These are phyloP conservation scores for Suillus occidentalis DNA, from an alignment of 768 basidiomycete genomes.

Conservation along the genomic window DNA sequence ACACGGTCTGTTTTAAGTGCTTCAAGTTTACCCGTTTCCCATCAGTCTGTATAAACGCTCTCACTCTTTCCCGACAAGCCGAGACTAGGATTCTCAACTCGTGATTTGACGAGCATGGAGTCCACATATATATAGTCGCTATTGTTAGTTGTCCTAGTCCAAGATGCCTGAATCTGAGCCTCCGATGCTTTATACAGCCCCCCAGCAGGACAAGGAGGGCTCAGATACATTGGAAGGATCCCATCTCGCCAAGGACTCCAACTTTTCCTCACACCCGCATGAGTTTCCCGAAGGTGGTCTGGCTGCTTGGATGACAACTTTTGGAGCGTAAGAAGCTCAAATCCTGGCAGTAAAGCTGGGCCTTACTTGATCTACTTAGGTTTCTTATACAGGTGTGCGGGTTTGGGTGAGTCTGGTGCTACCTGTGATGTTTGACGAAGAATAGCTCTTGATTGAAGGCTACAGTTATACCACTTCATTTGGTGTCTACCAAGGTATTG, in stretches of 20 bases:
- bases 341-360: neutral
- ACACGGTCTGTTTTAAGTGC: neutral
- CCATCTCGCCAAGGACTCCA: neutral
- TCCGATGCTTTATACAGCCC: neutral
- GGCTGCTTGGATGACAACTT: slow-evolving; percentile 28
- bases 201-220: neutral
- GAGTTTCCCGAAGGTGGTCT: slow-evolving; percentile 32
- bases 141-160: neutral
- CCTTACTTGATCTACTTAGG: slow-evolving; percentile 17
- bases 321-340: slow-evolving; percentile 27
- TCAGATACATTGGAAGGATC: neutral
- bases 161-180: neutral
- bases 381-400: slow-evolving; percentile 40
- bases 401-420: slow-evolving; percentile 27
- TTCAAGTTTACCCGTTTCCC: neutral
- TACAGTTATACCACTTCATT: slow-evolving; percentile 38
- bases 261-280: neutral
- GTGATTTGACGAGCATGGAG: neutral
- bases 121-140: neutral
- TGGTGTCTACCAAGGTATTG: slow-evolving; percentile 43
- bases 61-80: neutral
- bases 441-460: neutral
- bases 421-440: neutral
- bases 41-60: neutral
- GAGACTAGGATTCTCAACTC: neutral